Conservation (phyloP, 257 asterid genomes). For the Solanum habrochaites region DNA sequence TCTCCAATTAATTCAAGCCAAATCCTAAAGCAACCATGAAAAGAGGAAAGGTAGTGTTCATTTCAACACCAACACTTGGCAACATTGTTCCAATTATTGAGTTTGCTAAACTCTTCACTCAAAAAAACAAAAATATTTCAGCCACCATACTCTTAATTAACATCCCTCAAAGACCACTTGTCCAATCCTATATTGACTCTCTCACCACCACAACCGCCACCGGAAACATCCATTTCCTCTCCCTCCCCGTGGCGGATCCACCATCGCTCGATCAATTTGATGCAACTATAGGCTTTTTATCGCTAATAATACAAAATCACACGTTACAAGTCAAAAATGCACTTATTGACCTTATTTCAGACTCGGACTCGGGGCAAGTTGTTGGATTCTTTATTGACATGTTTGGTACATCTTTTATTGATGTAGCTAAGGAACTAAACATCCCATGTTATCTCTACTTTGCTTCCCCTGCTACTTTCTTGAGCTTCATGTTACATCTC, state of each 20-base stretch:
- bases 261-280: background rate
- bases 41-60: slow-evolving; percentile 1
- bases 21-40: background rate
- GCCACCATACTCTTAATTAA: slow-evolving; percentile 1
- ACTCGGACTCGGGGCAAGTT: background rate
- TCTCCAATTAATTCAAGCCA: background rate
- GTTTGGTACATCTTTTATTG: slow-evolving; percentile 5
- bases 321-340: slow-evolving; percentile 3
- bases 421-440: slow-evolving; percentile 4
- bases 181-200: background rate
- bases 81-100: slow-evolving; percentile 6
- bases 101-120: slow-evolving; percentile 1
- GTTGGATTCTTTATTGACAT: slow-evolving; percentile 4
- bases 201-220: background rate
- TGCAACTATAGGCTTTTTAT: background rate
- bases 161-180: background rate
- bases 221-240: background rate
- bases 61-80: slow-evolving; percentile 7
- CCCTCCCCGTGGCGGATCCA: slow-evolving; percentile 1
- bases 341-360: background rate
- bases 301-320: background rate
- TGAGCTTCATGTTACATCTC: slow-evolving; percentile 1
- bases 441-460: slow-evolving; percentile 7
- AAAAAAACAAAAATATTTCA: background rate
- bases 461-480: slow-evolving; percentile 8